phyloP scores from a whole-genome alignment of 306 rosid species.

The Pterocarpus macrocarpus region DNA sequence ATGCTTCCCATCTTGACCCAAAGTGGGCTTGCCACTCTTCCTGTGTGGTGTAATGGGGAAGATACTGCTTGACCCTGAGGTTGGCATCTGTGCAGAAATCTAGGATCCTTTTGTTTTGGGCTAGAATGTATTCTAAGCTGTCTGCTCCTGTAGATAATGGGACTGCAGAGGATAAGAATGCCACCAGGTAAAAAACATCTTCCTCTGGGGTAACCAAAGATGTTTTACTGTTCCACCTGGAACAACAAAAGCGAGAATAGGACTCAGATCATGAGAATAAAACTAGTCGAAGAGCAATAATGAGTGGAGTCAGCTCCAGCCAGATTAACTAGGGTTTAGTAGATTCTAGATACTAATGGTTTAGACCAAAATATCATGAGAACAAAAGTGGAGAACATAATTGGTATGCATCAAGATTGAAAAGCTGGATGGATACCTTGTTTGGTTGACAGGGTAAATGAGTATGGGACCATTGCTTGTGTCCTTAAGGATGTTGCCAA shows the following conservation, averaged over 20 bases:
- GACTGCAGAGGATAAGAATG: slow-evolving; percentile 79
- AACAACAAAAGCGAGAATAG: slow-evolving; percentile 29
- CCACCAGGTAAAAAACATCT: slow-evolving; percentile 82
- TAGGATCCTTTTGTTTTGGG: slow-evolving; percentile 74
- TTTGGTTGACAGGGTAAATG: slow-evolving; percentile 91
- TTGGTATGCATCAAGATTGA: slow-evolving; percentile 3
- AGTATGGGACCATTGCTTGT: slow-evolving; percentile 86
- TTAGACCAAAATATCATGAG: too few species aligned
- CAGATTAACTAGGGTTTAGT: too few species aligned
- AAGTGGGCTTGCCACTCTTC: slow-evolving; percentile 89
- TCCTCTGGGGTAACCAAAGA: slow-evolving; percentile 91
- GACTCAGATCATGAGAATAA: not conserved
- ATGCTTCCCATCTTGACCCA: slow-evolving; percentile 74
- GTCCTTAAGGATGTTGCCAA: slow-evolving; percentile 77
- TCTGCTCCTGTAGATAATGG: slow-evolving; percentile 74
- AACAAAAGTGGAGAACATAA: not conserved
- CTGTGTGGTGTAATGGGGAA: slow-evolving; percentile 76
- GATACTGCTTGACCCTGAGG: slow-evolving; percentile 80
- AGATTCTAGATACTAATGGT: not conserved
- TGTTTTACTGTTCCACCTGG: slow-evolving; percentile 85
- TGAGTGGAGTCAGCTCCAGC: too few species aligned
- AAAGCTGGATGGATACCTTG: slow-evolving; percentile 67
- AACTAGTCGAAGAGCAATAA: too few species aligned
- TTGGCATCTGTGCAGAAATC: slow-evolving; percentile 59
- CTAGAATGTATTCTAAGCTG: slow-evolving; percentile 67